phyloP scores from a whole-genome alignment of 768 basidiomycete genomes.

The Daedalea quercina region DNA sequence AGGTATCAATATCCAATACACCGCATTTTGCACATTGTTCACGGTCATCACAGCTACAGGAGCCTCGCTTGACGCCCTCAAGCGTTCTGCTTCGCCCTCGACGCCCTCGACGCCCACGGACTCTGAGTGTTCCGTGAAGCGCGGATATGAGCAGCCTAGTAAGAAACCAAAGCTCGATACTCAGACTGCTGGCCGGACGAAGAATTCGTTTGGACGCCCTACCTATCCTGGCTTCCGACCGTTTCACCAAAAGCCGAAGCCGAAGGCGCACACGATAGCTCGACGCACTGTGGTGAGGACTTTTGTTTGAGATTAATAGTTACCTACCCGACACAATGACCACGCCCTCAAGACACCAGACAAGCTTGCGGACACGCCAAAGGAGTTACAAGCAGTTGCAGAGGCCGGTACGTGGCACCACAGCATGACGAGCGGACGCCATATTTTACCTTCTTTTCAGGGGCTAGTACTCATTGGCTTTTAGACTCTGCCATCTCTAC shows the following conservation, averaged over 20 bases:
- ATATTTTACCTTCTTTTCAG: background rate
- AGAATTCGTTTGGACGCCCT: background rate
- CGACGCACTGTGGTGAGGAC: background rate
- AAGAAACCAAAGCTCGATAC: background rate
- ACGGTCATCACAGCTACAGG: background rate
- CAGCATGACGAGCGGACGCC: too few relatives aligned
- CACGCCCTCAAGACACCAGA: too few relatives aligned
- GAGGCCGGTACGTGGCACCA: too few relatives aligned
- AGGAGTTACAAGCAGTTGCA: too few relatives aligned
- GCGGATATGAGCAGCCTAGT: background rate
- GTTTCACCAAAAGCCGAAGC: background rate
- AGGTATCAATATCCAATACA: too few relatives aligned
- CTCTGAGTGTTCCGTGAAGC: background rate
- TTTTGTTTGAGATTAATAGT: background rate
- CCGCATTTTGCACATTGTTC: too few relatives aligned
- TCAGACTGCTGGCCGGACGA: background rate
- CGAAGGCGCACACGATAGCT: background rate
- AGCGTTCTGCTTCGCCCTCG: background rate
- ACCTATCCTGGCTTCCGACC: background rate
- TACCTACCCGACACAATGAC: too few relatives aligned
- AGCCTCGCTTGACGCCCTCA: background rate
- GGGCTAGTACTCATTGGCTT: background rate
- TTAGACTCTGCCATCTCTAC: conserved; percentile 1
- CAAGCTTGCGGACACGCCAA: too few relatives aligned
- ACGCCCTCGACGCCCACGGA: background rate